These are phyloP conservation scores for Colletotrichum tabaci DNA, from an alignment of 2,329 filamentous ascomycete genomes.

Conservation along the genomic window DNA sequence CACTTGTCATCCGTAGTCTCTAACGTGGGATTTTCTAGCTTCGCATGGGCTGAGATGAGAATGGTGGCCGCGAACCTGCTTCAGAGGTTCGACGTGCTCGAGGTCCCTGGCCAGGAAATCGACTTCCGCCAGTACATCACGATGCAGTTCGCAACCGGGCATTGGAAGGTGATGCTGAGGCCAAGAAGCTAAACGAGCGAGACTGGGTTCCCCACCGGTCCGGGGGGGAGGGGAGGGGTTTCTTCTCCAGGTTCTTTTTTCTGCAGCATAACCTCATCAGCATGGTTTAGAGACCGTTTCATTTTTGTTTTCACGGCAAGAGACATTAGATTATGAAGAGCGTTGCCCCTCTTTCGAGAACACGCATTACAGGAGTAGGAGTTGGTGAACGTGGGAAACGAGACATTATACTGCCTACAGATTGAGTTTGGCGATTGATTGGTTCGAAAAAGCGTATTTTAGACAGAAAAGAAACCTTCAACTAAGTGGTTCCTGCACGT, in stretches of 20 bases:
- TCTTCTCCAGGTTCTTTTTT: too few species aligned
- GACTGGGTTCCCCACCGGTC: too few species aligned
- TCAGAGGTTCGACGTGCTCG: conserved; percentile 45
- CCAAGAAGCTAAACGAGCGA: conserved; percentile 38
- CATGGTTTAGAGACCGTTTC: too few species aligned
- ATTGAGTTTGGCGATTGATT: background rate
- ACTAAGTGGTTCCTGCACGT: too few species aligned
- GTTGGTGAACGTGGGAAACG: accelerated
- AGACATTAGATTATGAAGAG: background rate
- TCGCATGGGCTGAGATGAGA: conserved; percentile 47
- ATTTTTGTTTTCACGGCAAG: too few species aligned
- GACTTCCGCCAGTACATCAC: conserved; percentile 47
- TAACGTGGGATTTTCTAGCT: conserved; percentile 27
- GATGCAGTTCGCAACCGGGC: conserved; percentile 46
- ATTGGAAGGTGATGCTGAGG: conserved; percentile 54
- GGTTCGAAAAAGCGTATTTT: too few species aligned
- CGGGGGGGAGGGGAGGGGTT: too few species aligned
- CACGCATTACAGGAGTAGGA: background rate
- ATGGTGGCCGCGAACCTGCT: conserved; percentile 45
- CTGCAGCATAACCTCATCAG: too few species aligned
- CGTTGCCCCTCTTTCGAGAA: background rate
- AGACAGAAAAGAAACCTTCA: background rate
- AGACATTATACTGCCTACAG: background rate
- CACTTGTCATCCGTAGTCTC: background rate
- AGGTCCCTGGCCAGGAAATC: conserved; percentile 44